phyloP scores from a whole-genome alignment of 2,329 filamentous ascomycete genomes.

The Apiospora pterosperma region DNA sequence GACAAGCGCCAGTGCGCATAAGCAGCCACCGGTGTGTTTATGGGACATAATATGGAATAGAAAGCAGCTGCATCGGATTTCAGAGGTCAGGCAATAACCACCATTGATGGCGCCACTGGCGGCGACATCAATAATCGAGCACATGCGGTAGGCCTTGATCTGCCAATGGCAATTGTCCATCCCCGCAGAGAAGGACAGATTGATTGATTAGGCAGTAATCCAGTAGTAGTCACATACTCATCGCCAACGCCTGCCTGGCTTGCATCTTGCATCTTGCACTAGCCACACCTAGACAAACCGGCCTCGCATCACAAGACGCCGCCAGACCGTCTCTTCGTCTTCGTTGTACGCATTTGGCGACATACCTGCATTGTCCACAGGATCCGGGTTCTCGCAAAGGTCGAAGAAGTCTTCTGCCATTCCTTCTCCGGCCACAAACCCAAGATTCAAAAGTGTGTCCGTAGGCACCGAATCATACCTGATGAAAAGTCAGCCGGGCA shows the following conservation, averaged over 20 bases:
- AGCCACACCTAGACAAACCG: constrained; percentile 22
- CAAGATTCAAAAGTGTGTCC: constrained; percentile 29
- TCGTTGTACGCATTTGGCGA: constrained; percentile 20
- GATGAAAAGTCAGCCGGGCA: background rate
- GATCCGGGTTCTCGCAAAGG: constrained; percentile 30
- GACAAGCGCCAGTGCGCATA: background rate
- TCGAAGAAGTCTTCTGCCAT: constrained; percentile 30
- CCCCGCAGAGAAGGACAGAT: background rate
- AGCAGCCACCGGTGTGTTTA: background rate
- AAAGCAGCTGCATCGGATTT: too few species aligned
- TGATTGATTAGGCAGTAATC: background rate
- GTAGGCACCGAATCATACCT: constrained; percentile 29
- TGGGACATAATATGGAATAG: background rate
- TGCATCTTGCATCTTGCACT: background rate
- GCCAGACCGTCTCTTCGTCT: constrained; percentile 31
- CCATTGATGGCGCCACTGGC: background rate
- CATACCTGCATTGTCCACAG: constrained; percentile 23
- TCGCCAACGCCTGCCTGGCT: background rate
- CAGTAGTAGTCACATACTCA: background rate
- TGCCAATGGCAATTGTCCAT: background rate
- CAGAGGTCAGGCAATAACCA: too few species aligned
- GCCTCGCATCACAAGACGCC: constrained; percentile 29
- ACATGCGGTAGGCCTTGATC: background rate
- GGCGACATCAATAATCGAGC: background rate
- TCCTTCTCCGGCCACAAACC: constrained; percentile 27